Percentiles rank a stretch among this genome's conserved stretches.
These are phyloP conservation scores for Lotus japonicus DNA, from an alignment of 306 rosid species.

Conservation along the genomic window DNA sequence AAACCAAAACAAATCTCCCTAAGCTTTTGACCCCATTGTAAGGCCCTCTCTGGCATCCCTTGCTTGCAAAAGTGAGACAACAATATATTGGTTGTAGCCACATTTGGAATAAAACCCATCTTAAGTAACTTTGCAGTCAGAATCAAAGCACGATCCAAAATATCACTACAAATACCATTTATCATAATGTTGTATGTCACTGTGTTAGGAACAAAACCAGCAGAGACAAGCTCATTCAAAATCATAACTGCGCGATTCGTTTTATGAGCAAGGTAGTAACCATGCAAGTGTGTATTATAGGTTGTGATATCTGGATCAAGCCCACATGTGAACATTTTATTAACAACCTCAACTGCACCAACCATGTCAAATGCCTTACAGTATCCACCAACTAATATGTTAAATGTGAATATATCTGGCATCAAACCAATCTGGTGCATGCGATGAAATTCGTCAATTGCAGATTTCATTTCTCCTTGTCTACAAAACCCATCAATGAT, in stretches of 20 bases:
- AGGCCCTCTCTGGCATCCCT: constrained; percentile 15
- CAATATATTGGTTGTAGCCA: constrained; percentile 9
- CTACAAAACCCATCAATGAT: constrained; percentile 11
- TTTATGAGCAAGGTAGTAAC: background rate
- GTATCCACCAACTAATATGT: constrained; percentile 9
- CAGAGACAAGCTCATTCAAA: constrained; percentile 18
- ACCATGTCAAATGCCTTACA: constrained; percentile 15
- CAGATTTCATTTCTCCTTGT: constrained; percentile 6
- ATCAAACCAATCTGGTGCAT: constrained; percentile 16
- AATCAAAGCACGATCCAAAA: constrained; percentile 17
- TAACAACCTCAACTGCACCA: constrained; percentile 12
- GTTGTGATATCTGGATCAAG: constrained; percentile 9
- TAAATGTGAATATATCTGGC: constrained; percentile 18
- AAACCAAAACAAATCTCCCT: constrained; percentile 6
- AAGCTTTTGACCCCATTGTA: constrained; percentile 11
- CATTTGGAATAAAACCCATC: constrained; percentile 17
- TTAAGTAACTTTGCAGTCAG: constrained; percentile 12
- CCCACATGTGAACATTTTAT: constrained; percentile 4
- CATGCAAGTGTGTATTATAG: constrained; percentile 6
- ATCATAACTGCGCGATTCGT: background rate
- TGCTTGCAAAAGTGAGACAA: constrained; percentile 18
- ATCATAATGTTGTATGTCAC: constrained; percentile 15
- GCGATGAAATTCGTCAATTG: background rate
- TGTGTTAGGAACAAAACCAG: constrained; percentile 15
- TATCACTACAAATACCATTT: constrained; percentile 11